Conservation (phyloP, 1,139 yeast genomes). For the Saccharomyces hybrid region DNA sequence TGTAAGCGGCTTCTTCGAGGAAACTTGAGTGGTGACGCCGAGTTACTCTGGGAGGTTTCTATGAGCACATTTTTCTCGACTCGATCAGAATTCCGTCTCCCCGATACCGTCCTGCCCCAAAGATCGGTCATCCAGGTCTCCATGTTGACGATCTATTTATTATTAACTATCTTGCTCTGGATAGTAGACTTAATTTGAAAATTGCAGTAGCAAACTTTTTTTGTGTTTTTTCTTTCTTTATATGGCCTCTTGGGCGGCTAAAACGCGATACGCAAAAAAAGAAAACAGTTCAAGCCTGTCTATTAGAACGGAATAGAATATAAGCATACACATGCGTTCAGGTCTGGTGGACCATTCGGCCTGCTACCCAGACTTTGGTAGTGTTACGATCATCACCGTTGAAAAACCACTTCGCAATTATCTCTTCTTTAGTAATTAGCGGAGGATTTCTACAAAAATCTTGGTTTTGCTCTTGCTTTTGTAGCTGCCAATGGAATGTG, state of each 20-base stretch:
- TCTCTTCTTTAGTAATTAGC: slow-evolving; percentile 35
- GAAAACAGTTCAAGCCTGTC: background rate
- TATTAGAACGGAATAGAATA: background rate
- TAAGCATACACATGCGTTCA: background rate
- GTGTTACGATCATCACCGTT: slow-evolving; percentile 92
- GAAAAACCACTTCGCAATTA: slow-evolving; percentile 84
- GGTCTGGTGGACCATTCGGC: slow-evolving; percentile 36
- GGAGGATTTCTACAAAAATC: slow-evolving; percentile 6
- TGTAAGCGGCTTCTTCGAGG: too few relatives aligned
- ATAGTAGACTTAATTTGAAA: too few relatives aligned
- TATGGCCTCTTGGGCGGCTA: background rate
- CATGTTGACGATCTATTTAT: too few relatives aligned
- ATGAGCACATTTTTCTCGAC: too few relatives aligned
- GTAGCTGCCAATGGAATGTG: slow-evolving; percentile 60
- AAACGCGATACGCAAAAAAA: background rate
- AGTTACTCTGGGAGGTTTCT: too few relatives aligned
- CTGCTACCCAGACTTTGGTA: slow-evolving; percentile 76
- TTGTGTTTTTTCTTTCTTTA: too few relatives aligned
- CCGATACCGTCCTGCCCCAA: too few relatives aligned
- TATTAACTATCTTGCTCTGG: too few relatives aligned
- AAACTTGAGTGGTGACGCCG: too few relatives aligned
- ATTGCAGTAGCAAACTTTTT: too few relatives aligned
- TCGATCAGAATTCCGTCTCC: too few relatives aligned
- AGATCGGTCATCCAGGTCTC: too few relatives aligned
- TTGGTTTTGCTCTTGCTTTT: background rate